Evolutionary conservation across 2,329 filamentous ascomycete species (phyloP).

Genomic region (Elsinoe fawcettii): DNA sequence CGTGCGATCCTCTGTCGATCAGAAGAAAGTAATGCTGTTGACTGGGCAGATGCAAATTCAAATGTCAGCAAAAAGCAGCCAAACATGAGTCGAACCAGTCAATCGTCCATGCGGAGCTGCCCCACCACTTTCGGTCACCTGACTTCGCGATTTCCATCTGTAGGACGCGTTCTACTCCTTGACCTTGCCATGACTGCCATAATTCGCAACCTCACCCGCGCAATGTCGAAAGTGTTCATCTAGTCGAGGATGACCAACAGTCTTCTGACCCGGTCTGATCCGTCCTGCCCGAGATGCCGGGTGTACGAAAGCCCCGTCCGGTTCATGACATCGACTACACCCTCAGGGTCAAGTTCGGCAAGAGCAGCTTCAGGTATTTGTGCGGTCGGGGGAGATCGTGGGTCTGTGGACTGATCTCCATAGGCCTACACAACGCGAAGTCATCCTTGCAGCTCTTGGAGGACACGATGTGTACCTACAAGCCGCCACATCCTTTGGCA

Average conservation of each 20-base stretch:
- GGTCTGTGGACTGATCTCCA: background rate
- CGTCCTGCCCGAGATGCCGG: slow-evolving; percentile 22
- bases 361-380: slow-evolving; percentile 28
- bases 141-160: background rate
- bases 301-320: slow-evolving; percentile 22
- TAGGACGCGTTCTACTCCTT: background rate
- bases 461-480: slow-evolving; percentile 90
- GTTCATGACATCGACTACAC: slow-evolving; percentile 31
- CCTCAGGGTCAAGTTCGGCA: slow-evolving; percentile 30
- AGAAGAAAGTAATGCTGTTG: too few species aligned
- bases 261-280: background rate
- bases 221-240: too few species aligned
- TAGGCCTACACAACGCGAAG: slow-evolving; percentile 78
- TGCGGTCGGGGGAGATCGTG: background rate
- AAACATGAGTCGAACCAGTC: too few species aligned
- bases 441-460: slow-evolving; percentile 71
- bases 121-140: background rate
- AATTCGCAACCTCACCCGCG: too few species aligned
- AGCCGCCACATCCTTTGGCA: slow-evolving; percentile 83
- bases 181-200: background rate
- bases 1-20: too few species aligned
- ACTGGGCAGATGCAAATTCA: too few species aligned
- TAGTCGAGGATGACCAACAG: background rate
- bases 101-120: too few species aligned
- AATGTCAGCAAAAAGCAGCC: too few species aligned